Percentiles rank a stretch among this genome's conserved stretches.
Evolutionary conservation across 2,329 filamentous ascomycete genomes (phyloP).

Genomic region (Venturiaceae sp.): DNA sequence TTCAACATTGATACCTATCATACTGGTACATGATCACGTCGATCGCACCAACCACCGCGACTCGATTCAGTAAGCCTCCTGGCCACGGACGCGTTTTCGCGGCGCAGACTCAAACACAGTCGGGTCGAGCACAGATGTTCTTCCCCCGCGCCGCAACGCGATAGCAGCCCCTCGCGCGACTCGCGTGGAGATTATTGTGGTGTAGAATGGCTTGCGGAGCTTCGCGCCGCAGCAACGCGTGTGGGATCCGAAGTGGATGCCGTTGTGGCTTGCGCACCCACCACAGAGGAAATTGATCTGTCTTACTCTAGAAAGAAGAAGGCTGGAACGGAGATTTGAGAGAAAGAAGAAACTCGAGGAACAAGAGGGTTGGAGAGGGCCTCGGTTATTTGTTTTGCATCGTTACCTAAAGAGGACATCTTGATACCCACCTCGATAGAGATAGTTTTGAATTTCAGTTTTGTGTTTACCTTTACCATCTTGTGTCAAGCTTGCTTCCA

Average conservation of each 20-base stretch:
- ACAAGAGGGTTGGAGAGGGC: background rate
- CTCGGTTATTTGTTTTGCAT: background rate
- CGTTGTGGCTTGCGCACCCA: background rate
- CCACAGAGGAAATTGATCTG: background rate
- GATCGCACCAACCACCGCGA: background rate
- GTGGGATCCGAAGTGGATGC: background rate
- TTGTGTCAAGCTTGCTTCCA: background rate
- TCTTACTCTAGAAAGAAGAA: background rate
- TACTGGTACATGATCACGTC: background rate
- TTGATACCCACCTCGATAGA: constrained; percentile 3
- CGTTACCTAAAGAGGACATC: background rate
- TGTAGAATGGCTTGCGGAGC: background rate
- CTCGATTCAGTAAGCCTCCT: background rate
- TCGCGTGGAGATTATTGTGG: background rate
- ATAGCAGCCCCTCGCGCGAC: background rate
- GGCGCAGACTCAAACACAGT: background rate
- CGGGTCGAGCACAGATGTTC: too few species aligned
- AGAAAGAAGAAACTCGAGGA: background rate
- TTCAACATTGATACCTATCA: background rate
- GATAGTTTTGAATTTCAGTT: background rate
- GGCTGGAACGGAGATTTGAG: background rate
- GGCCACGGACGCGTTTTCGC: too few species aligned
- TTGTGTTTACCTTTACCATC: background rate
- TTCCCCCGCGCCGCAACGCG: background rate
- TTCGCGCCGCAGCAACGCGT: background rate